phyloP scores from a whole-genome alignment of 495 filamentous ascomycete species.

The Hypoxylon lenormandii region DNA sequence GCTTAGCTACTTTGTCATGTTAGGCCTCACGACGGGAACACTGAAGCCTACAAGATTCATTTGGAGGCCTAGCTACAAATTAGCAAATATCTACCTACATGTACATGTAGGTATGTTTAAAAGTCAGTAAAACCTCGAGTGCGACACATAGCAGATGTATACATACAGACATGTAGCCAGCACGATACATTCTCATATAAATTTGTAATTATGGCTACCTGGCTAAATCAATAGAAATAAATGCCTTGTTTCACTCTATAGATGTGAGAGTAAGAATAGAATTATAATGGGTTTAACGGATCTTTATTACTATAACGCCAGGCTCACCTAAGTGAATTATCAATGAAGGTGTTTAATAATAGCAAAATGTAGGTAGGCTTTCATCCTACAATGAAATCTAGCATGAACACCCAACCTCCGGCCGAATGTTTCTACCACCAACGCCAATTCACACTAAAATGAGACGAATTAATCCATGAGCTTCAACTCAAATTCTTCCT shows the following conservation, averaged over 20 bases:
- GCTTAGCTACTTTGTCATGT: slow-evolving; percentile 24
- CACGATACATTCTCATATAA: too few relatives aligned
- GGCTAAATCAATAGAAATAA: too few relatives aligned
- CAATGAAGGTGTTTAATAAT: slow-evolving; percentile 24
- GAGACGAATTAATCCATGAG: slow-evolving; percentile 48
- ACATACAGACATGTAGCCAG: too few relatives aligned
- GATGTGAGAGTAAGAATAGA: too few relatives aligned
- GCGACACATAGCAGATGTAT: too few relatives aligned
- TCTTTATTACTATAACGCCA: neutral
- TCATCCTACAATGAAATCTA: slow-evolving; percentile 7
- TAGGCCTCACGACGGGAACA: slow-evolving; percentile 32
- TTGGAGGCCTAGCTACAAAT: slow-evolving; percentile 6
- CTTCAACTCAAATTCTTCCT: slow-evolving; percentile 58
- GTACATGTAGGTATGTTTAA: too few relatives aligned
- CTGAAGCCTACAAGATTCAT: neutral
- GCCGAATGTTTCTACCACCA: slow-evolving; percentile 6
- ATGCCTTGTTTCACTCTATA: too few relatives aligned
- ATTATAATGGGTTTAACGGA: too few relatives aligned
- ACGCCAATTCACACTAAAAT: slow-evolving; percentile 17
- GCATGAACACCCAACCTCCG: slow-evolving; percentile 5
- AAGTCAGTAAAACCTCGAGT: too few relatives aligned
- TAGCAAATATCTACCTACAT: neutral
- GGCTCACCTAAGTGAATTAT: slow-evolving; percentile 11
- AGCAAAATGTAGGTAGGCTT: neutral
- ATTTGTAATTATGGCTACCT: too few relatives aligned